phyloP scores from a whole-genome alignment of 495 filamentous ascomycete species.

The Echria macrotheca region DNA sequence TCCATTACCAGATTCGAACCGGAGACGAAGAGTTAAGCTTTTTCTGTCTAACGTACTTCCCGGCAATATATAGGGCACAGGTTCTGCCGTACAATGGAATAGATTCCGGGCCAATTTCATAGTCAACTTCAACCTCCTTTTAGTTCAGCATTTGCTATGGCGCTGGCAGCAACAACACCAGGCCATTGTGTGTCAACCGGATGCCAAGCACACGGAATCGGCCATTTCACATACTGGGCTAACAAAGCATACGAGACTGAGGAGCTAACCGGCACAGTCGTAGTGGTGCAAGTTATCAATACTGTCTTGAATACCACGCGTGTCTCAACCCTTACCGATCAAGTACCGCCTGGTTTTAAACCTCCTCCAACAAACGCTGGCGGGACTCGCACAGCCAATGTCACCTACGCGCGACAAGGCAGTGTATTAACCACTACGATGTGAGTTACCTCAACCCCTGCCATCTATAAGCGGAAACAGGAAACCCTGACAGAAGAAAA shows the following conservation, averaged over 20 bases:
- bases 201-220: background rate
- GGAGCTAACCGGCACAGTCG: background rate
- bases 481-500: background rate
- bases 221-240: background rate
- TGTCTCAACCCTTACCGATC: background rate
- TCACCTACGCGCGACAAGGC: background rate
- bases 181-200: background rate
- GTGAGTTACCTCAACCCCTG: background rate
- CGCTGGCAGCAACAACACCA: background rate
- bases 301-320: background rate
- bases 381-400: background rate
- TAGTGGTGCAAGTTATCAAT: slow-evolving; percentile 3
- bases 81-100: background rate
- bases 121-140: too few species aligned
- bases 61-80: too few species aligned
- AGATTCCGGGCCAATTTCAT: background rate
- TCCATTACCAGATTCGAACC: too few species aligned
- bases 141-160: background rate
- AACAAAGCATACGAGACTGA: background rate
- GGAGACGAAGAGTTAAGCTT: too few species aligned
- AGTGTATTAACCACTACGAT: background rate
- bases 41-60: too few species aligned
- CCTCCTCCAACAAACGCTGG: slow-evolving; percentile 2
- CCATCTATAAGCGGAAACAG: background rate
- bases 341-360: background rate